Evolutionary conservation across 352 stramenopile genomes (phyloP).

Genomic region (Pythium dissimile): DNA sequence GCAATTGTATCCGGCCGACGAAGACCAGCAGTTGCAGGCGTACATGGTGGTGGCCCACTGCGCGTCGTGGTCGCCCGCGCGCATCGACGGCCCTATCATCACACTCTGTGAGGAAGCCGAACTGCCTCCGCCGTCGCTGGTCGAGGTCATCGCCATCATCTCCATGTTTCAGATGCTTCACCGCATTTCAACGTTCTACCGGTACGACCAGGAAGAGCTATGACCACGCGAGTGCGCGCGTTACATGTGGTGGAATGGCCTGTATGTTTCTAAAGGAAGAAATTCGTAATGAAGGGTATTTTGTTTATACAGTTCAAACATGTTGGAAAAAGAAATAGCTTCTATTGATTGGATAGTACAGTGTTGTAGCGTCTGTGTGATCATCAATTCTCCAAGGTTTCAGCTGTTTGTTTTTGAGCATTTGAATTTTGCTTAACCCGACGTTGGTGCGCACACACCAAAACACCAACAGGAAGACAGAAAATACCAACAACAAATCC

Average conservation of each 20-base stretch:
- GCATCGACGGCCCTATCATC: conserved; percentile 11
- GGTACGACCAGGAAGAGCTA: neutral
- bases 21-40: conserved; percentile 4
- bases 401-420: conserved; percentile 4
- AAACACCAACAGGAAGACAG: too few relatives aligned
- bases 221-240: neutral
- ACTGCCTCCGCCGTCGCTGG: conserved; percentile 1
- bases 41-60: conserved; percentile 11
- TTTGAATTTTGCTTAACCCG: conserved; percentile 18
- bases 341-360: neutral
- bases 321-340: neutral
- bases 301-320: conserved; percentile 1
- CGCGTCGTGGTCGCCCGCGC: conserved; percentile 7
- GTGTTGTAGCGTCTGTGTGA: neutral
- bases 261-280: conserved; percentile 7
- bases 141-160: conserved; percentile 15
- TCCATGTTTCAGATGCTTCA: conserved; percentile 20
- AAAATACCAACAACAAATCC: neutral
- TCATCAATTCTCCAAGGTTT: conserved; percentile 5
- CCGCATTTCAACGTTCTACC: conserved; percentile 20
- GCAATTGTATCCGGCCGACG: conserved; percentile 4
- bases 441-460: neutral
- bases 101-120: conserved; percentile 6
- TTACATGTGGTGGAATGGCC: conserved; percentile 10
- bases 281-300: conserved; percentile 5